Evolutionary conservation across 495 filamentous ascomycete genomes (phyloP), one percentile per base, ranked within the genome.

Genomic region (Recurvomyces mirabilis): DNA sequence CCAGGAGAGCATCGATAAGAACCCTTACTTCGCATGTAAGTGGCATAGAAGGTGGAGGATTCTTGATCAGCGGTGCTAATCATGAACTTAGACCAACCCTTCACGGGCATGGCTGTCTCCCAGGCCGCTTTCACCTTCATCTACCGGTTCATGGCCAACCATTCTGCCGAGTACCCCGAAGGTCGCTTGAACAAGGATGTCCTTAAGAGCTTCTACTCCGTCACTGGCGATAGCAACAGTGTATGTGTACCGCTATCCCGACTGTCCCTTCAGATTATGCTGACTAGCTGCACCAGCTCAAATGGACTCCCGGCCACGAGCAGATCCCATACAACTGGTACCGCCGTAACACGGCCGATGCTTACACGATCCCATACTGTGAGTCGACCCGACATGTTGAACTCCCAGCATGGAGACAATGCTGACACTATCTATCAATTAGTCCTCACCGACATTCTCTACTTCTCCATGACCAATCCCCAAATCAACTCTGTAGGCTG

Each of bases 311-410:
- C 12, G 60, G 60, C 12, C 26, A 56, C 20, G 59, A 63, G 38
- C 42, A 44, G n/a, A 60, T 64, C 24, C 76, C 77, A 0, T 64
- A 74, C 21, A 80, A 79, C 49, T 79, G 73, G 74, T 78, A 78
- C 59, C 70, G 68, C 35, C 66, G 71, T 3, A 53, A 49, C 37
- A 24, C 19, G 1, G 26, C n/a, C 30, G 54, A 57, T 19, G 46
- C 64, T 15, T 69, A 74, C 43, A 58, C 61, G 2, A 55, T 70
- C 41, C 57, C 51, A 2, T 72, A 60, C 52, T 51, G 30, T 45
- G 25, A 21, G 40, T n/a, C n/a, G n/a, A n/a, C n/a, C n/a, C n/a
- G n/a, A n/a, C n/a, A n/a, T n/a, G n/a, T n/a, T 26, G 18, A 22
- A 6, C 19, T 3, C 30, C 15, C 30, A 10, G 13, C 10, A 18